Percentiles rank a stretch among this genome's conserved stretches.
Evolutionary conservation across 1,284 basidiomycete species (phyloP).

Genomic region (Apiotrichum brassicae): DNA sequence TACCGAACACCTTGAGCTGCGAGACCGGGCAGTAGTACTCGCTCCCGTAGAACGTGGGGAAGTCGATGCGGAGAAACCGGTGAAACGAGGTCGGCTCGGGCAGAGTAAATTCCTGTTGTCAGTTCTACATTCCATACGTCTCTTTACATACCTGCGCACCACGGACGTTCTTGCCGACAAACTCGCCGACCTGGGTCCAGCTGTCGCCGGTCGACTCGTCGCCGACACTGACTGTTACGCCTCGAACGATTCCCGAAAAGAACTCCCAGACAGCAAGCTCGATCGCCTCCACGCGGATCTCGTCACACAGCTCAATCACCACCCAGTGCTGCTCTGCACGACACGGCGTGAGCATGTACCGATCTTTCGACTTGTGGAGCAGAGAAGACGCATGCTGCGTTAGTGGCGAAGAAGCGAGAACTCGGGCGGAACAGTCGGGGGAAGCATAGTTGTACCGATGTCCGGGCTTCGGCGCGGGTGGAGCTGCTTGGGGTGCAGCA

Average conservation of each 20-base stretch:
- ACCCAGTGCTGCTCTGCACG: conserved; percentile 67
- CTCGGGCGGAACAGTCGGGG: conserved; percentile 84
- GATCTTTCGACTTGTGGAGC: conserved; percentile 81
- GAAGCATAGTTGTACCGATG: conserved; percentile 90
- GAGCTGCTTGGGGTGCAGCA: not conserved
- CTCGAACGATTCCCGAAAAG: conserved; percentile 93
- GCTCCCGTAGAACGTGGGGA: conserved; percentile 85
- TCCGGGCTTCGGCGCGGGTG: not conserved
- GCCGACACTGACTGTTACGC: conserved; percentile 78
- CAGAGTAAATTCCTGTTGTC: conserved; percentile 60
- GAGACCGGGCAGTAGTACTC: conserved; percentile 97
- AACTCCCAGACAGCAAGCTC: conserved; percentile 97
- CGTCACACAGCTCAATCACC: conserved; percentile 93
- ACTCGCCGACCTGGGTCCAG: conserved; percentile 58
- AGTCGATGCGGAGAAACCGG: conserved; percentile 90
- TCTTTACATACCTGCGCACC: conserved; percentile 71
- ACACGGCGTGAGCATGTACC: conserved; percentile 97
- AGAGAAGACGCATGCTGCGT: conserved; percentile 81
- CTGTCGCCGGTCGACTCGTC: conserved; percentile 50
- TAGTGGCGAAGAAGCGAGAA: conserved; percentile 72
- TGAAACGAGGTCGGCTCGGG: conserved; percentile 69
- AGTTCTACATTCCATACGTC: conserved; percentile 22
- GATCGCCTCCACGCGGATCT: conserved; percentile 90
- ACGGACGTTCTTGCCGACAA: conserved; percentile 78
- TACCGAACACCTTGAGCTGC: conserved; percentile 85